A percentile compares a stretch with the other conserved stretches of the same genome.
Conservation (phyloP, 257 asterid species). For the Jaltomata sinuosa region DNA sequence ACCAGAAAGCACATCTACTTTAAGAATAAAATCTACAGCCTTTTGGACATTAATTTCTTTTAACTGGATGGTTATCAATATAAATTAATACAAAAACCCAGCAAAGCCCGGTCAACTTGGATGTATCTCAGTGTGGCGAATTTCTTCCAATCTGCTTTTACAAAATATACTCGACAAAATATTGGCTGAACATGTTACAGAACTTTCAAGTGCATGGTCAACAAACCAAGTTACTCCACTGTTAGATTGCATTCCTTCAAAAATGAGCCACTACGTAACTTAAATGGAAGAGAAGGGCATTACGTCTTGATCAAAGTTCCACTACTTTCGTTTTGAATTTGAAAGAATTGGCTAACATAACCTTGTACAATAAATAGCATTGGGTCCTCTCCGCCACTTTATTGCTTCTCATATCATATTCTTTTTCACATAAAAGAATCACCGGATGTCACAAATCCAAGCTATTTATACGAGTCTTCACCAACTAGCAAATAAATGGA, state of each 20-base stretch:
- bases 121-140: background rate
- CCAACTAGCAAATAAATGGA: background rate
- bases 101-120: background rate
- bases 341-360: background rate
- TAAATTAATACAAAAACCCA: background rate
- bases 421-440: background rate
- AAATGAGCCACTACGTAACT: background rate
- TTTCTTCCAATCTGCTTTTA: background rate
- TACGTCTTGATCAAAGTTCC: background rate
- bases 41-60: background rate
- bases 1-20: background rate
- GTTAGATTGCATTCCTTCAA: background rate
- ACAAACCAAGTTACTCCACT: background rate
- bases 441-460: background rate
- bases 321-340: background rate
- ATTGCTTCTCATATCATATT: background rate
- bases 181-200: background rate
- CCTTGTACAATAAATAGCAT: background rate
- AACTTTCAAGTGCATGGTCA: background rate
- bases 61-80: background rate
- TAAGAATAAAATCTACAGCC: background rate
- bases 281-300: background rate
- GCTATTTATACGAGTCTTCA: background rate
- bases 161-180: background rate
- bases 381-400: background rate